These are phyloP conservation scores for Sutorius eximius DNA, from an alignment of 1,284 basidiomycete genomes.

Conservation along the genomic window DNA sequence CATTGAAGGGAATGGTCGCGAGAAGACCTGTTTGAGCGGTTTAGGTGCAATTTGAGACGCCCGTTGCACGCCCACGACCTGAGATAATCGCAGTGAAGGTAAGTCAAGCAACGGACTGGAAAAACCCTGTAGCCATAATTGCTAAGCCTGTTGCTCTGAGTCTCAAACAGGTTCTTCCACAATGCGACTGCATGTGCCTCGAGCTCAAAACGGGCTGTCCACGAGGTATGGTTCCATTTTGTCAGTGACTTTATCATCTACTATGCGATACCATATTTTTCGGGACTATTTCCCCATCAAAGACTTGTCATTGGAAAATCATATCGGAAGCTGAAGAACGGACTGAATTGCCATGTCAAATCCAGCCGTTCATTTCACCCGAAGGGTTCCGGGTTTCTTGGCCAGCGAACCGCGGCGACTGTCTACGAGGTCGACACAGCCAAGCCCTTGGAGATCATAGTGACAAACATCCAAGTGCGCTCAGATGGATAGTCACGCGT, in stretches of 20 bases:
- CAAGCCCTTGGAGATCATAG: no score
- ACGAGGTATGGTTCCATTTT: no score
- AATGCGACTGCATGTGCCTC: background rate
- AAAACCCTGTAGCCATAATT: background rate
- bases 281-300: no score
- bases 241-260: no score
- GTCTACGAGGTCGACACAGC: background rate
- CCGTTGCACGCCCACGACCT: background rate
- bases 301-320: no score
- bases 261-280: no score
- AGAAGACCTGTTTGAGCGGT: background rate
- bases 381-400: background rate
- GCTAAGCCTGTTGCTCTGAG: no score
- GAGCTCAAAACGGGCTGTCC: no score
- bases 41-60: background rate
- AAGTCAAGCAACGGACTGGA: background rate
- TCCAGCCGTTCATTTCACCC: background rate
- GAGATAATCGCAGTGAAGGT: background rate
- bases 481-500: background rate
- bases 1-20: conserved; percentile 12
- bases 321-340: no score
- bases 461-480: no score
- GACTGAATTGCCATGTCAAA: background rate
- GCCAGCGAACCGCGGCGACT: no score
- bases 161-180: background rate